Percentiles rank a stretch among this genome's conserved stretches.
These are phyloP conservation scores for Leccinum subspadiceum DNA, from an alignment of 1,284 basidiomycete species.

Conservation along the genomic window DNA sequence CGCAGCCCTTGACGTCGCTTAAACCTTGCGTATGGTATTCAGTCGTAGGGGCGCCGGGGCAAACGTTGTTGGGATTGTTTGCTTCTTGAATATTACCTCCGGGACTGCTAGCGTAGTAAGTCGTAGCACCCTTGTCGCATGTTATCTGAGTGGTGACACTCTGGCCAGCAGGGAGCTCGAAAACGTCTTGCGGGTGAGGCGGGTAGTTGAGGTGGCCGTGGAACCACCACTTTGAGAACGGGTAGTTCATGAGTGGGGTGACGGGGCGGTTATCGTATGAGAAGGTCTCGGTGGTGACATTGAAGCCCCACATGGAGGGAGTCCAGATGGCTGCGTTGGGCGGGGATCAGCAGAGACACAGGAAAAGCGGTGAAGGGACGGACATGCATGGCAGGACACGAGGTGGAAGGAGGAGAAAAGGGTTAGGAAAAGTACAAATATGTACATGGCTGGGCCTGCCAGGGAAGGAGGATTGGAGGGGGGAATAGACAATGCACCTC, in stretches of 20 bases:
- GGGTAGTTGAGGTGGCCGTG: slow-evolving; percentile 36
- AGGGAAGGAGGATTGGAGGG: not conserved
- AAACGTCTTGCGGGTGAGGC: slow-evolving; percentile 36
- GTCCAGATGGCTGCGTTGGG: slow-evolving; percentile 18
- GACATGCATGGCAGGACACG: slow-evolving; percentile 19
- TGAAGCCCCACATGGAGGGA: slow-evolving; percentile 30
- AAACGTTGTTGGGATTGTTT: slow-evolving; percentile 38
- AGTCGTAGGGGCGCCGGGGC: slow-evolving; percentile 42
- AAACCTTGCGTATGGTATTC: slow-evolving; percentile 55
- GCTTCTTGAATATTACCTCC: slow-evolving; percentile 50
- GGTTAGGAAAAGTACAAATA: not conserved
- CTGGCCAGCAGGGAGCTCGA: slow-evolving; percentile 35
- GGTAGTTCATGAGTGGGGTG: slow-evolving; percentile 31
- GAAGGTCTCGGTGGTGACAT: slow-evolving; percentile 23
- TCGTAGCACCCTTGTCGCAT: slow-evolving; percentile 42
- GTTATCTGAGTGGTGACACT: slow-evolving; percentile 24
- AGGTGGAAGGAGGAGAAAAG: slow-evolving; percentile 4
- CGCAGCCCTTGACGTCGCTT: slow-evolving; percentile 61
- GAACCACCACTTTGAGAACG: slow-evolving; percentile 47
- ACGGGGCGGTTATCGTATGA: slow-evolving; percentile 36
- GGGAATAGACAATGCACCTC: not conserved
- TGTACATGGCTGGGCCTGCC: slow-evolving; percentile 27
- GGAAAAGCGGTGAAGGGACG: not conserved
- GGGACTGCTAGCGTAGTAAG: slow-evolving; percentile 46
- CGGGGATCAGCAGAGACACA: not conserved